Conservation (phyloP, 2,329 filamentous ascomycete genomes). For the Cryphonectria radicalis region DNA sequence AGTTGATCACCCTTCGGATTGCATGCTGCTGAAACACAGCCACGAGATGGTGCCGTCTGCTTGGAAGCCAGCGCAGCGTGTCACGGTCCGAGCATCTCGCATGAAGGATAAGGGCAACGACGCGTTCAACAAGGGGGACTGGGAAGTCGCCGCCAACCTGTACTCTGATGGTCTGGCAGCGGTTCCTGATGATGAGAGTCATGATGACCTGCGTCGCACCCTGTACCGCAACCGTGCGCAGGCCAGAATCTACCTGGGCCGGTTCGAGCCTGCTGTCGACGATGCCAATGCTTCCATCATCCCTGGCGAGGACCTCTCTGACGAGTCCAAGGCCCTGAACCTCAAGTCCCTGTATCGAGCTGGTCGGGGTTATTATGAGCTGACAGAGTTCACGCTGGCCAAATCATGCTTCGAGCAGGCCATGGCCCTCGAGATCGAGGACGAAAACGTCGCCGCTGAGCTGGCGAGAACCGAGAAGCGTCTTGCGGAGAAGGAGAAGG, state of each 20-base stretch:
- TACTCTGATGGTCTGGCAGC: slow-evolving; percentile 22
- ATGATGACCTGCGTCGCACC: slow-evolving; percentile 9
- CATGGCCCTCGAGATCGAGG: background rate
- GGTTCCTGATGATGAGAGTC: background rate
- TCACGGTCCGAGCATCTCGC: background rate
- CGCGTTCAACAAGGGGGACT: slow-evolving; percentile 1
- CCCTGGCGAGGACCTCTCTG: background rate
- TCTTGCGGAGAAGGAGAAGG: slow-evolving; percentile 34
- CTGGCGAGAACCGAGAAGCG: background rate
- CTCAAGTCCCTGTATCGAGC: background rate
- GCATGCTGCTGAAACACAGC: slow-evolving; percentile 33
- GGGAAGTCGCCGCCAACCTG: background rate
- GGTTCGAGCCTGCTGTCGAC: slow-evolving; percentile 3
- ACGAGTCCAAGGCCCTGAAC: background rate
- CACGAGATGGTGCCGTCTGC: background rate
- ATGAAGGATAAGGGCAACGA: slow-evolving; percentile 26
- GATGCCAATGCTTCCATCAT: slow-evolving; percentile 9
- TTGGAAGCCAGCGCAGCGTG: background rate
- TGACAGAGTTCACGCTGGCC: background rate
- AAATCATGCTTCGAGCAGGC: background rate
- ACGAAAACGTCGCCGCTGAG: background rate
- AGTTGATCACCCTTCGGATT: slow-evolving; percentile 43
- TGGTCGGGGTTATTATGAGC: slow-evolving; percentile 4
- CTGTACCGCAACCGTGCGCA: slow-evolving; percentile 10
- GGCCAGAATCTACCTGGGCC: slow-evolving; percentile 1